Percentiles rank a stretch among this genome's conserved stretches.
Evolutionary conservation across 2,329 filamentous ascomycete species (phyloP).

Genomic region (Fusarium robinianum): DNA sequence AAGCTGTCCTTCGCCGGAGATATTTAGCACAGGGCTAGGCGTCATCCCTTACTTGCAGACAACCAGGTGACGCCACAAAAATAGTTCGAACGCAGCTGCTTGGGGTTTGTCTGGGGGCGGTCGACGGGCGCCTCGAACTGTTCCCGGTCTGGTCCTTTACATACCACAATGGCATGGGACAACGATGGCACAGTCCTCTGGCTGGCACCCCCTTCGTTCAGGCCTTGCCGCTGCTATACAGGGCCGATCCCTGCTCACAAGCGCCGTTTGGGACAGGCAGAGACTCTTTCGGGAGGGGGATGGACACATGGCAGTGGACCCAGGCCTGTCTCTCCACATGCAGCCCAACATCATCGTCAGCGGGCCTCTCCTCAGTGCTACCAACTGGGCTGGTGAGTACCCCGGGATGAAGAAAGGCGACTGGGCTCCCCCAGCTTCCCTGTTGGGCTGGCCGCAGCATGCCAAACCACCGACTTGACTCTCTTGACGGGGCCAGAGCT

Average conservation of each 20-base stretch:
- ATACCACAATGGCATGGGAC: conserved; percentile 12
- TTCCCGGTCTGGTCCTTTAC: conserved; percentile 16
- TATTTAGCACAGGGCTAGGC: conserved; percentile 23
- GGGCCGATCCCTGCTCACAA: conserved; percentile 23
- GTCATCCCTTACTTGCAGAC: conserved; percentile 24
- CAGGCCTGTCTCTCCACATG: conserved; percentile 28
- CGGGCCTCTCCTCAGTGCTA: conserved; percentile 18
- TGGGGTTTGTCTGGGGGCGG: conserved; percentile 11
- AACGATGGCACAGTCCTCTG: conserved; percentile 22
- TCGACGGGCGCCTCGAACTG: conserved; percentile 8
- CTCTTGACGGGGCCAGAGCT: conserved; percentile 14
- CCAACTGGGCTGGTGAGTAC: conserved; percentile 15
- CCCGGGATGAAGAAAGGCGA: conserved; percentile 14
- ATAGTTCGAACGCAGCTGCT: conserved; percentile 12
- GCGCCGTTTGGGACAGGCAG: conserved; percentile 25
- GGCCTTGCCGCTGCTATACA: conserved; percentile 11
- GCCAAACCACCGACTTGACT: conserved; percentile 20
- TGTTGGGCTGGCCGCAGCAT: conserved; percentile 23
- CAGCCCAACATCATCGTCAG: conserved; percentile 29
- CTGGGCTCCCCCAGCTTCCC: conserved; percentile 16
- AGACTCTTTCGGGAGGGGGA: conserved; percentile 26
- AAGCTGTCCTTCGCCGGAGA: conserved; percentile 13
- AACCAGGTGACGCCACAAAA: conserved; percentile 17
- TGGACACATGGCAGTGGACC: conserved; percentile 36
- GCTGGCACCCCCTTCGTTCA: conserved; percentile 15